Base-by-base conservation (phyloP, 2,329 filamentous ascomycete species). In the Thielaviopsis punctulata region DNA sequence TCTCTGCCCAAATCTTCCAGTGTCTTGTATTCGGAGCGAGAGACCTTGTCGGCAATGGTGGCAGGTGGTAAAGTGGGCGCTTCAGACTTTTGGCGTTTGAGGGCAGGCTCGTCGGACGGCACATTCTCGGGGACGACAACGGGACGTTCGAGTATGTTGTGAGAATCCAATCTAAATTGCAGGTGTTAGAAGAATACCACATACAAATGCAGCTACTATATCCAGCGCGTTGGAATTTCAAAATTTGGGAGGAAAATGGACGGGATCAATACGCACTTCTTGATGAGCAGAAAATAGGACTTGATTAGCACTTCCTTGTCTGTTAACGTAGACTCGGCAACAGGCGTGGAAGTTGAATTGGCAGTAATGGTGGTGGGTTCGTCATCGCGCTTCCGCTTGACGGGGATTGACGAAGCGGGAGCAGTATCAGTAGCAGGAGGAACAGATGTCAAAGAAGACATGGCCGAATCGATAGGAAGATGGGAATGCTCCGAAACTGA, bases 1-100 rank as follows among this genome's bases (percentile, higher is more conserved):
- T 82, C 79, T 49, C 70, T 64, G 15, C 84, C 75, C 43, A 86
- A 68, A 56, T 84, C 78, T 24, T 84, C 80, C 45, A 88, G 66
- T 57, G 75, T 73, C 23, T 71, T 69, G 61, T 83, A 82, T 27
- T 62, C 63, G 57, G 72, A 69, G 48, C 68, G 65, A 22, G 65
- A 62, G 49, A 76, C 67, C 66, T 77, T 80, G 58, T 77, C 73
- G 53, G 69, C 65, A 56, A 81, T 73, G 56, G 69, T 73, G 18
- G 59, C 59, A n/a, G 58, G 56, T 33, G 65, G 59, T 30, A 63
- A 60, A 2, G 36, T 41, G 30, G 62, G 62, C 45, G 73, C 71
- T 48, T 70, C 68, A 2, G 76, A 70, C 62, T 78, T 81, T 58
- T 78, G 75, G 44, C 79, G 73, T 63, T 83, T 83, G 50, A 73